Conservation (phyloP, 805 yeast species). For the Gaillardinia entomophila region DNA sequence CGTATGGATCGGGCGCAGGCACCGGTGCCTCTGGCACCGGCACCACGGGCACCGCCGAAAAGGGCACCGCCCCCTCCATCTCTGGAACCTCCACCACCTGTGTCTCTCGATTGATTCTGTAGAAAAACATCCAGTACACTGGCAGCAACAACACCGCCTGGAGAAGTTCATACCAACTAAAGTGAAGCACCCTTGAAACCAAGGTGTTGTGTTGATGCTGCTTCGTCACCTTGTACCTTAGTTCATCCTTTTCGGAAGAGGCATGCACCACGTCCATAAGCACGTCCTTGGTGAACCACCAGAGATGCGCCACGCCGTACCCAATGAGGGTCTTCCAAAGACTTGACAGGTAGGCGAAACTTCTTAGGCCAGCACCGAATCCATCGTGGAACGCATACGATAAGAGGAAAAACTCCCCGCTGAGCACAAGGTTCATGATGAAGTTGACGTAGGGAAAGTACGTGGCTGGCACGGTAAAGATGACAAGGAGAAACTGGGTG, state of each 20-base stretch:
- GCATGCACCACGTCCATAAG: conserved; percentile 3
- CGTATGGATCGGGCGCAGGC: background rate
- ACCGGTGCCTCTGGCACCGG: too few species aligned
- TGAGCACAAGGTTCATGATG: conserved; percentile 4
- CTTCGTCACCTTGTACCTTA: too few species aligned
- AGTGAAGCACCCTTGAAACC: background rate
- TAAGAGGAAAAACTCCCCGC: conserved; percentile 1
- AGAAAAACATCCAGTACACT: conserved; percentile 2
- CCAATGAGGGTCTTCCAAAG: conserved; percentile 4
- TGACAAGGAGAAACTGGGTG: conserved; percentile 5
- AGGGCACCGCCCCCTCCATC: background rate
- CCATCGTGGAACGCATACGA: conserved; percentile 1
- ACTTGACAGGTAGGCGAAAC: too few species aligned
- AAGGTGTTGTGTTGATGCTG: background rate
- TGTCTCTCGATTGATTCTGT: background rate
- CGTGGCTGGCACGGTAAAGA: conserved; percentile 6
- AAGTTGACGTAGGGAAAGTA: conserved; percentile 7
- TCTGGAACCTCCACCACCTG: background rate
- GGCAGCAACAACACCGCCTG: conserved; percentile 2
- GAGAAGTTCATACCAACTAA: background rate
- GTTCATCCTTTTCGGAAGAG: too few species aligned
- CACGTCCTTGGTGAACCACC: conserved; percentile 12
- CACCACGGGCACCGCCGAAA: background rate
- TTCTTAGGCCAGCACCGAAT: too few species aligned
- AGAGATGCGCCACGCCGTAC: conserved; percentile 7